Evolutionary conservation across 495 filamentous ascomycete species (phyloP).

Genomic region (Polyplosphaeria fusca): DNA sequence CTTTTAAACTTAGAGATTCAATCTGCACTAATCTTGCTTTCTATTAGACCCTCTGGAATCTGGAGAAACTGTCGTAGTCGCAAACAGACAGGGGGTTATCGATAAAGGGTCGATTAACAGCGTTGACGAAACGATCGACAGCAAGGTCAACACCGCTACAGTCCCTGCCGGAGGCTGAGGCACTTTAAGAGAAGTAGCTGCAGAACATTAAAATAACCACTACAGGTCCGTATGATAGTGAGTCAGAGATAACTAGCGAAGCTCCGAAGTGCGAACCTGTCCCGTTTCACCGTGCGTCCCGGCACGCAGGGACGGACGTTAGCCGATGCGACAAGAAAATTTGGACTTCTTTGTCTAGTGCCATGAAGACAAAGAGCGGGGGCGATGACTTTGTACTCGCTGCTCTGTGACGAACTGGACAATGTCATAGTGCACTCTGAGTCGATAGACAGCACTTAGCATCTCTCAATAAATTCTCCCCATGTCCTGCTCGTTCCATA

Average conservation of each 20-base stretch:
- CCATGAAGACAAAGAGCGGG: too few relatives aligned
- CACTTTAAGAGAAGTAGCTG: neutral
- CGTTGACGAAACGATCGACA: neutral
- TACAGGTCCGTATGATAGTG: too few relatives aligned
- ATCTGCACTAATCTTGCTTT: too few relatives aligned
- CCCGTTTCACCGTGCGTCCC: constrained; percentile 6
- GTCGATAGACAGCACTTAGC: too few relatives aligned
- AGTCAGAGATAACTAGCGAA: neutral
- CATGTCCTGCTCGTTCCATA: too few relatives aligned
- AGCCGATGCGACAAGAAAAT: too few relatives aligned
- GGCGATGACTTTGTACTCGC: too few relatives aligned
- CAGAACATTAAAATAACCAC: neutral
- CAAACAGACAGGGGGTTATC: neutral
- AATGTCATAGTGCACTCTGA: too few relatives aligned
- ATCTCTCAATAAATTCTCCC: too few relatives aligned
- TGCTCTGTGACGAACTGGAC: too few relatives aligned
- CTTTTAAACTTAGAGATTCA: neutral
- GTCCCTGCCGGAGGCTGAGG: neutral
- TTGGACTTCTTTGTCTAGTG: too few relatives aligned
- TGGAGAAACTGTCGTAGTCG: neutral
- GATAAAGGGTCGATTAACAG: neutral
- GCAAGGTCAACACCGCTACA: neutral
- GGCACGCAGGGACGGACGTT: constrained; percentile 10
- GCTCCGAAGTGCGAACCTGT: neutral
- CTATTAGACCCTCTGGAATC: too few relatives aligned